phyloP scores from a whole-genome alignment of 2,329 filamentous ascomycete species.

The Beauveria sp. region DNA sequence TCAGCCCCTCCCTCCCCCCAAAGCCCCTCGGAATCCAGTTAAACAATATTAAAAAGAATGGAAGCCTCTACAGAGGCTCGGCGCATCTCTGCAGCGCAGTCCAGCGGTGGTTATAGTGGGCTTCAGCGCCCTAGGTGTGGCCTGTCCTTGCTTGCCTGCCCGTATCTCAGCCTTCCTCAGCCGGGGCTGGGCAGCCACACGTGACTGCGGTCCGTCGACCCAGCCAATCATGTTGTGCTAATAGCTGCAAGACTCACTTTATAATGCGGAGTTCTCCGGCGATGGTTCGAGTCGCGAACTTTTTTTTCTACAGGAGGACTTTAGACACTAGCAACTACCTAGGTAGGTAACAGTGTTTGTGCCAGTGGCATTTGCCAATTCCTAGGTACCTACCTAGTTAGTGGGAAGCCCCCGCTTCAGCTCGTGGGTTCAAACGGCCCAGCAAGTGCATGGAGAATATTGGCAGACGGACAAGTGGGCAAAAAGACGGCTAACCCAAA shows the following conservation, averaged over 20 bases:
- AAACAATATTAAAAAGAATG: neutral
- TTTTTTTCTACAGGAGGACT: neutral
- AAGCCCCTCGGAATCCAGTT: neutral
- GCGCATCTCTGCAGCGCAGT: neutral
- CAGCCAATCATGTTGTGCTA: neutral
- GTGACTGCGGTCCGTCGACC: neutral
- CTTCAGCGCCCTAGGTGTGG: neutral
- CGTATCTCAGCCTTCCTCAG: neutral
- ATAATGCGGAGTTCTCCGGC: neutral
- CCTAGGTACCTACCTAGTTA: neutral
- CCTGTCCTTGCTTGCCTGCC: neutral
- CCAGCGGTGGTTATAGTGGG: neutral
- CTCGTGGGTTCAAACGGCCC: constrained; percentile 7
- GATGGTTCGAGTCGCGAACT: neutral
- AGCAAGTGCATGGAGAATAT: neutral
- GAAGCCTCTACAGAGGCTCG: neutral
- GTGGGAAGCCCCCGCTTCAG: constrained; percentile 1
- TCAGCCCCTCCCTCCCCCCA: neutral
- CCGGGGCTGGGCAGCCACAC: neutral
- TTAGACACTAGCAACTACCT: neutral
- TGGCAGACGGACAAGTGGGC: neutral
- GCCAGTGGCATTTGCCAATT: neutral
- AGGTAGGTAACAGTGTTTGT: neutral
- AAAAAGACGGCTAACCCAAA: neutral
- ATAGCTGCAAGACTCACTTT: neutral